Conservation (phyloP, 2,329 filamentous ascomycete genomes). For the Aspergillus fijiensis region DNA sequence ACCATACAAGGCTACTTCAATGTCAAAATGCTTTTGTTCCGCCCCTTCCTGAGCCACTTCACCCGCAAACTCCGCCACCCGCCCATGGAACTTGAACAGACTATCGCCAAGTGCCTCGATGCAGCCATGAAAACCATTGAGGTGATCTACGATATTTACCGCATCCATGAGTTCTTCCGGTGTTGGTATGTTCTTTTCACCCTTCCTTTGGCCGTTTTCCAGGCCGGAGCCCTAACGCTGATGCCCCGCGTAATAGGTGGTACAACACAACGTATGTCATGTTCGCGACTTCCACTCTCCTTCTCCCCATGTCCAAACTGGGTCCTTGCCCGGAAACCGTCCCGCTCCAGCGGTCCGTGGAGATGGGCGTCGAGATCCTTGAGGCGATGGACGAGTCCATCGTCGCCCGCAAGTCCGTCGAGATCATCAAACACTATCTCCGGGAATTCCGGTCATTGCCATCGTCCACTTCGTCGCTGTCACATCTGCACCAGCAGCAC, state of each 20-base stretch:
- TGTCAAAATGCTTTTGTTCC: slow-evolving; percentile 42
- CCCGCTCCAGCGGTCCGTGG: slow-evolving; percentile 30
- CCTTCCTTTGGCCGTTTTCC: not conserved
- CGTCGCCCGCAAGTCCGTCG: slow-evolving; percentile 41
- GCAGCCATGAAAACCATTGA: slow-evolving; percentile 42
- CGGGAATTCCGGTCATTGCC: slow-evolving; percentile 26
- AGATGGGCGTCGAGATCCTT: slow-evolving; percentile 42
- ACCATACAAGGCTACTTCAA: slow-evolving; percentile 38
- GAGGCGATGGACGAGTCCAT: slow-evolving; percentile 46
- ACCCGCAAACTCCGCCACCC: slow-evolving; percentile 29
- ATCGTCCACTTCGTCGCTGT: not conserved
- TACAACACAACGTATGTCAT: slow-evolving; percentile 47
- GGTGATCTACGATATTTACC: slow-evolving; percentile 42
- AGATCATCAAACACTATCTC: slow-evolving; percentile 36
- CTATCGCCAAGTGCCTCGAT: slow-evolving; percentile 40
- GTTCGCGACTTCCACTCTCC: slow-evolving; percentile 41
- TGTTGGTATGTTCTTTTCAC: slow-evolving; percentile 35
- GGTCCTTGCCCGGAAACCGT: slow-evolving; percentile 31
- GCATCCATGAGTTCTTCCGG: slow-evolving; percentile 42
- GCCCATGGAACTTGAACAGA: slow-evolving; percentile 29
- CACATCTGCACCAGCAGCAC: not conserved
- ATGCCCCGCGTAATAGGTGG: slow-evolving; percentile 31
- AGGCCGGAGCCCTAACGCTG: not conserved
- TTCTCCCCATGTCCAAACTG: slow-evolving; percentile 35
- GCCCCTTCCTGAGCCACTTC: slow-evolving; percentile 36